These are phyloP conservation scores for Scenedesmus sp. DNA, from an alignment of 163 green algal genomes.

Conservation along the genomic window DNA sequence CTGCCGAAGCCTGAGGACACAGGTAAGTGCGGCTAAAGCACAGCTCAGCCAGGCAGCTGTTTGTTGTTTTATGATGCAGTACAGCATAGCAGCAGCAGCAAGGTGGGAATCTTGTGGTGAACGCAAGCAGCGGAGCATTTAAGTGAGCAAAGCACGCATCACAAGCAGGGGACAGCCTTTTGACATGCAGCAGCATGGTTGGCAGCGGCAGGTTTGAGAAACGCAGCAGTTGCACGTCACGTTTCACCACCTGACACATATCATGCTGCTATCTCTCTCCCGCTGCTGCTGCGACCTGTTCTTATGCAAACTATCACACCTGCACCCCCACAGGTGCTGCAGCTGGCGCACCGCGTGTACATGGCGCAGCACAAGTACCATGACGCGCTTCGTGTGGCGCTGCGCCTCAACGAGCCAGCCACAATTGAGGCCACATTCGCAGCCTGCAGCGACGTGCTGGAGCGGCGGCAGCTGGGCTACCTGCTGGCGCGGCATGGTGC, in stretches of 20 bases:
- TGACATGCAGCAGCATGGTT: too few relatives aligned
- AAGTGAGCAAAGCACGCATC: too few relatives aligned
- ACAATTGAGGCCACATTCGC: slow-evolving; percentile 79
- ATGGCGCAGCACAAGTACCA: slow-evolving; percentile 75
- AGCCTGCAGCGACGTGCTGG: slow-evolving; percentile 70
- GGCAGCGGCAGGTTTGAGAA: too few relatives aligned
- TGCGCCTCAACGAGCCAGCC: slow-evolving; percentile 79
- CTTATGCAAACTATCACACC: too few relatives aligned
- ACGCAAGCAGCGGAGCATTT: too few relatives aligned
- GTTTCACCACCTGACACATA: background rate
- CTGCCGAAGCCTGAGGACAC: slow-evolving; percentile 93
- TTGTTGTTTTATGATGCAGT: too few relatives aligned
- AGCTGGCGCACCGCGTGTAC: slow-evolving; percentile 83
- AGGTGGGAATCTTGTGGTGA: too few relatives aligned
- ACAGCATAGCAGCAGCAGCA: too few relatives aligned
- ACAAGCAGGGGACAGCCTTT: too few relatives aligned
- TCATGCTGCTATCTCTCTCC: background rate
- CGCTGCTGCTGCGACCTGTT: background rate
- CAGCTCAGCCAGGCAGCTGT: too few relatives aligned
- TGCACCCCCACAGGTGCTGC: slow-evolving; percentile 33
- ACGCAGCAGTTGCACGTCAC: too few relatives aligned
- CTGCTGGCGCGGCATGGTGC: slow-evolving; percentile 85
- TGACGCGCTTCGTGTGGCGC: slow-evolving; percentile 91
- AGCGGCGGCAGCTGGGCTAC: slow-evolving; percentile 95
- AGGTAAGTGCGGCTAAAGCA: slow-evolving; percentile 54